Evolutionary conservation across 805 yeast genomes (phyloP).

Genomic region (Candida tibetensis): DNA sequence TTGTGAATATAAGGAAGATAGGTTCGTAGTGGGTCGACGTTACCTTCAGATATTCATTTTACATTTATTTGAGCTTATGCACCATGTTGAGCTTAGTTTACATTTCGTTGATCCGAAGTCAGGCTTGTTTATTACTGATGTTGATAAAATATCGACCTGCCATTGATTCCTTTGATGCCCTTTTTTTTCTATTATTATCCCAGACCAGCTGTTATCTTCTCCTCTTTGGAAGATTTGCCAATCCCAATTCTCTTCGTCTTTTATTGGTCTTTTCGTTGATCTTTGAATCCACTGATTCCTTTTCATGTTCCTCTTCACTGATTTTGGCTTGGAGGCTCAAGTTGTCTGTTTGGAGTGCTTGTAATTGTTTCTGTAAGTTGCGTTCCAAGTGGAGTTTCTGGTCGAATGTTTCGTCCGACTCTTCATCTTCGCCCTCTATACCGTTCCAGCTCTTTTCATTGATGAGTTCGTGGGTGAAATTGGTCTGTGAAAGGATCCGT

Average conservation of each 20-base stretch:
- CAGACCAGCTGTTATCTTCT: background rate
- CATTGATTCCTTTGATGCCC: too few species aligned
- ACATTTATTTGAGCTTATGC: too few species aligned
- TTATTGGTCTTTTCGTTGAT: slow-evolving; percentile 11
- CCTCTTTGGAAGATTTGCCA: slow-evolving; percentile 5
- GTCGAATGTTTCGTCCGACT: slow-evolving; percentile 15
- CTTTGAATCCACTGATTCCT: slow-evolving; percentile 8
- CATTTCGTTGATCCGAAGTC: too few species aligned
- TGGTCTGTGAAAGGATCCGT: slow-evolving; percentile 59
- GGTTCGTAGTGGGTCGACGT: too few species aligned
- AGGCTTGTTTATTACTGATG: too few species aligned
- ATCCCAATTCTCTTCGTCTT: slow-evolving; percentile 25
- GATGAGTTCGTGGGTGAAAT: slow-evolving; percentile 49
- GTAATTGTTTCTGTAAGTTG: slow-evolving; percentile 22
- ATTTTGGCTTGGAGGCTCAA: slow-evolving; percentile 17
- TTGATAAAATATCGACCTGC: too few species aligned
- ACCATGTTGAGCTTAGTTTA: too few species aligned
- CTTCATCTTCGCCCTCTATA: slow-evolving; percentile 17
- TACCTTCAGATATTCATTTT: too few species aligned
- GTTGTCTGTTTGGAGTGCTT: slow-evolving; percentile 27
- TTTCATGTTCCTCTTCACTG: slow-evolving; percentile 16
- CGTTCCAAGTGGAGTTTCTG: slow-evolving; percentile 19
- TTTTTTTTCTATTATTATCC: background rate
- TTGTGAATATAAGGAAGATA: too few species aligned
- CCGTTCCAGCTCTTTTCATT: slow-evolving; percentile 44